Percentiles rank a stretch among this genome's conserved stretches.
Conservation (phyloP, 2,329 filamentous ascomycete species). For the Pseudophaeomoniella oleicola region DNA sequence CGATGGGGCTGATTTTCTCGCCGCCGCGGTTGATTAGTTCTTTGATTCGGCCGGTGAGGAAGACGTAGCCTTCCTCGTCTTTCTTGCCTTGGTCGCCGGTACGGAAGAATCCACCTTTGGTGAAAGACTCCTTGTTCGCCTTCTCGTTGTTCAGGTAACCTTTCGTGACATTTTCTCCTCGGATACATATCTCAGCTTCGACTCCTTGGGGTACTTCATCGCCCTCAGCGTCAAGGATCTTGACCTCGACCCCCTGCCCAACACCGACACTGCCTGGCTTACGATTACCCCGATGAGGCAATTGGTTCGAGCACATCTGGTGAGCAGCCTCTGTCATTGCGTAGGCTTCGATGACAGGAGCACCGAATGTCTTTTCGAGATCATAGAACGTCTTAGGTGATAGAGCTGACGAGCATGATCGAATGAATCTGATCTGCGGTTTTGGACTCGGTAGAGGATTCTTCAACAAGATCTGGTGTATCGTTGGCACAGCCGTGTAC, state of each 20-base stretch:
- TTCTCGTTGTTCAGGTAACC: slow-evolving; percentile 73
- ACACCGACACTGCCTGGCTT: slow-evolving; percentile 60
- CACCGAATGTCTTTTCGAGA: slow-evolving; percentile 59
- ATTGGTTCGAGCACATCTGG: slow-evolving; percentile 1
- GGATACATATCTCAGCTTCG: slow-evolving; percentile 72
- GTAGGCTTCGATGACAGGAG: slow-evolving; percentile 77
- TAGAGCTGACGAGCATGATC: slow-evolving; percentile 72
- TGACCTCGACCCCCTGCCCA: slow-evolving; percentile 69
- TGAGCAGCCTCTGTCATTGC: slow-evolving; percentile 81
- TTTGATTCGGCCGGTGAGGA: slow-evolving; percentile 86
- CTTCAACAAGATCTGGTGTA: slow-evolving; percentile 77
- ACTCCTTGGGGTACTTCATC: slow-evolving; percentile 52
- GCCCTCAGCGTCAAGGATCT: slow-evolving; percentile 58
- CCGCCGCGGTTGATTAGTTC: slow-evolving; percentile 82
- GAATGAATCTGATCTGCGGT: slow-evolving; percentile 69
- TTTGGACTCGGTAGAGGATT: slow-evolving; percentile 52
- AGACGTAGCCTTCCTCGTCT: slow-evolving; percentile 66
- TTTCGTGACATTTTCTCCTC: slow-evolving; percentile 67
- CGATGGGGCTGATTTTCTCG: slow-evolving; percentile 80
- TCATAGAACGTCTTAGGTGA: slow-evolving; percentile 70
- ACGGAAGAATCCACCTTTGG: slow-evolving; percentile 65
- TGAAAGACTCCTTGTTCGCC: slow-evolving; percentile 63
- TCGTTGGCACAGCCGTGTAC: slow-evolving; percentile 89
- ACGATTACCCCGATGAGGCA: not conserved
- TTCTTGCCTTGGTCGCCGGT: slow-evolving; percentile 76